Conservation (phyloP, 257 asterid genomes). For the Forsythia suspensa region DNA sequence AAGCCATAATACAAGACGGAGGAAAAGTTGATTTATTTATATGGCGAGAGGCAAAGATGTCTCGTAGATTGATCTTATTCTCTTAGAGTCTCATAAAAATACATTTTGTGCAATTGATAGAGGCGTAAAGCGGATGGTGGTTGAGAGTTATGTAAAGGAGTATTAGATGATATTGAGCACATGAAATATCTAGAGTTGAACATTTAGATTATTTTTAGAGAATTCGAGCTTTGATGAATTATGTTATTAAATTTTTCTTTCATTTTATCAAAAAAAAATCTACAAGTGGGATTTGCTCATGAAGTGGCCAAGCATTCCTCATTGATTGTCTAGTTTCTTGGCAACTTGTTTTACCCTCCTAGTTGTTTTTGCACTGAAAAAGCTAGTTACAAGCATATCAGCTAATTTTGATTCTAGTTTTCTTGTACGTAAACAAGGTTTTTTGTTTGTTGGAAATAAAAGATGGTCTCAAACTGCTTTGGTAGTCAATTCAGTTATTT, state of each 20-base stretch:
- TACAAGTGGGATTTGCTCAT: not conserved
- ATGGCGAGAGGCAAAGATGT: no score
- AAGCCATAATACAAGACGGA: no score
- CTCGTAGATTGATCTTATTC: not conserved
- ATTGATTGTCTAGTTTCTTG: not conserved
- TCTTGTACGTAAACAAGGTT: no score
- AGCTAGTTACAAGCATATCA: not conserved
- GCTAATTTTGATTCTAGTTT: not conserved
- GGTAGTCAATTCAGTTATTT: not conserved
- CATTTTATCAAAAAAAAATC: not conserved
- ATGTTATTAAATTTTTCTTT: not conserved
- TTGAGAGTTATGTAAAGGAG: not conserved
- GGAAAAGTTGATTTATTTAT: no score
- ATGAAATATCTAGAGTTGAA: not conserved
- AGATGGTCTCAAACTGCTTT: not conserved
- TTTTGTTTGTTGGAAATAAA: no score
- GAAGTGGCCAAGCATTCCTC: not conserved
- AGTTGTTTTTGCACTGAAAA: not conserved
- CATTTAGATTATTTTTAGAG: not conserved
- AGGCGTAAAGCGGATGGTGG: not conserved
- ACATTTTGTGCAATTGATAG: not conserved
- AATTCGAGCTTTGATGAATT: not conserved
- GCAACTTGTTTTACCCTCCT: not conserved
- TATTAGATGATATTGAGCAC: not conserved
- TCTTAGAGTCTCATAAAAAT: not conserved